These are phyloP conservation scores for Orbilia quercus DNA, from an alignment of 2,329 filamentous ascomycete species.

Conservation along the genomic window DNA sequence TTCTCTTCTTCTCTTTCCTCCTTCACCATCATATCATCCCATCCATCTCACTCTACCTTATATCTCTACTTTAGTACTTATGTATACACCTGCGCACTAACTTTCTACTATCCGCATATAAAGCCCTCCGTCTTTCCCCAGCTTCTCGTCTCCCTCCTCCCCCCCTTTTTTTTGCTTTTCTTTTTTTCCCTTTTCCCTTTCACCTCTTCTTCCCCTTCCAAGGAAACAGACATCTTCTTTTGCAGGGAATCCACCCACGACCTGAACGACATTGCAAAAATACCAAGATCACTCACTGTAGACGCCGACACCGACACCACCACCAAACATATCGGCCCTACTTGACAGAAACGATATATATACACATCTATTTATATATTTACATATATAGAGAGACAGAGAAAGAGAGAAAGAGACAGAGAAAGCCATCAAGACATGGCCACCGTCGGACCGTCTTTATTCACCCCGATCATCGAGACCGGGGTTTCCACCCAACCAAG, in stretches of 20 bases:
- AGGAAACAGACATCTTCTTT: slow-evolving; percentile 16
- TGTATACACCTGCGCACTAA: not conserved
- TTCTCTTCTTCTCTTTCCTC: not conserved
- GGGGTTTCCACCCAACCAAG: slow-evolving; percentile 50
- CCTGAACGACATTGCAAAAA: not conserved
- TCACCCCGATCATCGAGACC: slow-evolving; percentile 55
- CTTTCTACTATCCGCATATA: slow-evolving; percentile 7
- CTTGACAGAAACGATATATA: not conserved
- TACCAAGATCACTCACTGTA: too few species aligned
- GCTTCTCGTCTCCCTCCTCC: slow-evolving; percentile 8
- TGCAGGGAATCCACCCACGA: not conserved
- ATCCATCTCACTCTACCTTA: too few species aligned
- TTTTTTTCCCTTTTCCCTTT: slow-evolving; percentile 34
- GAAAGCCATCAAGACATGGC: slow-evolving; percentile 52
- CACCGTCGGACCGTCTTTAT: slow-evolving; percentile 49
- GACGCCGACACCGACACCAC: too few species aligned
- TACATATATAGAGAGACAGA: not conserved
- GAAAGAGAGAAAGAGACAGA: not conserved
- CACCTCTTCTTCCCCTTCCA: slow-evolving; percentile 21
- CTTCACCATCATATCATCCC: too few species aligned
- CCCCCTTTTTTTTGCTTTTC: slow-evolving; percentile 5
- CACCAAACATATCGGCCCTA: too few species aligned
- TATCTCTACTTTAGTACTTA: not conserved
- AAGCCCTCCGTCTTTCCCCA: slow-evolving; percentile 26
- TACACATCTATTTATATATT: not conserved